These are phyloP conservation scores for Clonostachys solani DNA, from an alignment of 2,329 filamentous ascomycete species.

Conservation along the genomic window DNA sequence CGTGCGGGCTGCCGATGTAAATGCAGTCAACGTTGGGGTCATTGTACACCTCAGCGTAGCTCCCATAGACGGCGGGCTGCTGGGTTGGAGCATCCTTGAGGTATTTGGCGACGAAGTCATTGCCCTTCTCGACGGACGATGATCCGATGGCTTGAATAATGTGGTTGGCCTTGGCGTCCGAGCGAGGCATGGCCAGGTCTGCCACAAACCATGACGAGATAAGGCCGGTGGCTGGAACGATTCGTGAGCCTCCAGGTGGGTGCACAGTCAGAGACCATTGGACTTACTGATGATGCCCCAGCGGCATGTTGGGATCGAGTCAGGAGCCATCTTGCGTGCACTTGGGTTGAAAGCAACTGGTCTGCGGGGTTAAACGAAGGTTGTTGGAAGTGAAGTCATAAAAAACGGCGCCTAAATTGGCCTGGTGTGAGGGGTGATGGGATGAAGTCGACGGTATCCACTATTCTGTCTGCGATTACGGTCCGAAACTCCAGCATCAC, in stretches of 20 bases:
- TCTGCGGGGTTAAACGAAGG: too few relatives aligned
- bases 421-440: too few relatives aligned
- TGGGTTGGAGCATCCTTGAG: not conserved
- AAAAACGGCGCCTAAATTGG: too few relatives aligned
- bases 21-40: conserved; percentile 36
- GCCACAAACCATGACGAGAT: conserved; percentile 40
- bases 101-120: not conserved
- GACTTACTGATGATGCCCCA: conserved; percentile 25
- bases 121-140: conserved; percentile 29
- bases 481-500: too few relatives aligned
- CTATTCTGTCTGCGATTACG: too few relatives aligned
- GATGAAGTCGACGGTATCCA: too few relatives aligned
- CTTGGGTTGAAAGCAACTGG: too few relatives aligned
- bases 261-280: not conserved
- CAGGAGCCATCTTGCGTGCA: not conserved
- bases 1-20: conserved; percentile 40
- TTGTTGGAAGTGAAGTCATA: too few relatives aligned
- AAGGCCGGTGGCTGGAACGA: conserved; percentile 21
- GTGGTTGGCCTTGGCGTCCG: conserved; percentile 28
- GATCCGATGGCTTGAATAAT: conserved; percentile 35
- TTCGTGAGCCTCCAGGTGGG: too few relatives aligned
- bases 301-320: conserved; percentile 15
- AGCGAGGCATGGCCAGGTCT: conserved; percentile 30
- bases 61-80: conserved; percentile 26
- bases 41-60: conserved; percentile 31